Evolutionary conservation across 768 basidiomycete species (phyloP).

Genomic region (Rhizopogon sp.): DNA sequence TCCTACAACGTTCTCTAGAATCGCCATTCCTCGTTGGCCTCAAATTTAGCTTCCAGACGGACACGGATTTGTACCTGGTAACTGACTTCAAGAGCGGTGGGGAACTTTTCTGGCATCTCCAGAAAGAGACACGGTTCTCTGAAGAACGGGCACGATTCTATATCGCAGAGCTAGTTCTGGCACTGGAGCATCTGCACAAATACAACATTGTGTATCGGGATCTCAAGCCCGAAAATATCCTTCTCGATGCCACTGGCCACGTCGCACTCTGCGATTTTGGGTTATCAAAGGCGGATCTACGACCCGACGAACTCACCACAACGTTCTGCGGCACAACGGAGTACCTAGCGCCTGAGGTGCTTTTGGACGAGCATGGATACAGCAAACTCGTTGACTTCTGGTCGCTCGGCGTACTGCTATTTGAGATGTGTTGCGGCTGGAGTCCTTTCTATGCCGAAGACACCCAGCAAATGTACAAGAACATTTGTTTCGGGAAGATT

Average conservation of each 20-base stretch:
- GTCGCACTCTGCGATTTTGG: conserved; percentile 99
- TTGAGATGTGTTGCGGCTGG: conserved; percentile 99
- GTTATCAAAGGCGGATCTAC: conserved; percentile 92
- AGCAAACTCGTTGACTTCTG: conserved; percentile 99
- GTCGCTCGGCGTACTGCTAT: conserved; percentile 91
- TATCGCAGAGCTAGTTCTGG: conserved; percentile 91
- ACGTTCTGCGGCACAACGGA: conserved; percentile 99
- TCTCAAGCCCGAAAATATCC: conserved; percentile 97
- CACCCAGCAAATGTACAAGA: conserved; percentile 99
- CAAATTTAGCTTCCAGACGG: conserved; percentile 98
- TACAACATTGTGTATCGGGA: conserved; percentile 96
- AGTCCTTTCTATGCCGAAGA: conserved; percentile 99
- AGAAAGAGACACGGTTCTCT: conserved; percentile 88
- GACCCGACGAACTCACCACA: conserved; percentile 92
- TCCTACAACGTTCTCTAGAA: conserved; percentile 88
- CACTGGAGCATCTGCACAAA: conserved; percentile 95
- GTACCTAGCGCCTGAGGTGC: conserved; percentile 98
- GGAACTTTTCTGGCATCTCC: conserved; percentile 97
- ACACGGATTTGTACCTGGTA: conserved; percentile 89
- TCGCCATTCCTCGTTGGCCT: conserved; percentile 97
- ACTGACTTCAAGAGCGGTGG: conserved; percentile 99
- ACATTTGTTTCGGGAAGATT: conserved; percentile 98
- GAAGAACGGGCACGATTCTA: conserved; percentile 96
- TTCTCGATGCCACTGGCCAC: conserved; percentile 96
- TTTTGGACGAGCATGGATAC: conserved; percentile 97